These are phyloP conservation scores for Podospora pseudoanserina DNA, from an alignment of 495 filamentous ascomycete genomes.

Conservation along the genomic window DNA sequence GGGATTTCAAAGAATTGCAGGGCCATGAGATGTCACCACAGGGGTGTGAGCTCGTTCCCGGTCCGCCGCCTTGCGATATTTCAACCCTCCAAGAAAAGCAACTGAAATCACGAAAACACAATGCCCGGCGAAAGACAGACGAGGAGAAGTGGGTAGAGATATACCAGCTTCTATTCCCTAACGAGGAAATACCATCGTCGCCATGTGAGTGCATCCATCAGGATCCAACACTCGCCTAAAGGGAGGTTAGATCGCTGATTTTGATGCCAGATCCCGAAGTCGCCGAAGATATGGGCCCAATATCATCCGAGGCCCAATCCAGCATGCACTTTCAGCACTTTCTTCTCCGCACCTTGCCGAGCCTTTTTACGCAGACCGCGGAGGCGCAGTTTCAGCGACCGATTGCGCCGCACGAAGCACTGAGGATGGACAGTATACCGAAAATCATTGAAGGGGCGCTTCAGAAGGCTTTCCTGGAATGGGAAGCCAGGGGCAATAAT, in stretches of 20 bases:
- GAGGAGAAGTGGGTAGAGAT: constrained; percentile 34
- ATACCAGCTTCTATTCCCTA: constrained; percentile 30
- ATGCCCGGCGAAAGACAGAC: constrained; percentile 21
- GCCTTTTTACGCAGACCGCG: constrained; percentile 23
- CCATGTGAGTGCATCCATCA: constrained; percentile 27
- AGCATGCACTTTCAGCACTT: constrained; percentile 28
- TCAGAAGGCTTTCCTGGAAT: constrained; percentile 24
- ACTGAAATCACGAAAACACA: constrained; percentile 29
- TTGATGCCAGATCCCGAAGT: constrained; percentile 27
- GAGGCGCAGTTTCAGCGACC: constrained; percentile 21
- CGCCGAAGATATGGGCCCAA: constrained; percentile 23
- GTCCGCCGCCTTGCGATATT: constrained; percentile 24
- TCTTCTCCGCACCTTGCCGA: constrained; percentile 24
- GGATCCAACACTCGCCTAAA: not conserved
- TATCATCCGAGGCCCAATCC: constrained; percentile 19
- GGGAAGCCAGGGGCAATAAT: constrained; percentile 19
- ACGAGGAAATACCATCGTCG: constrained; percentile 26
- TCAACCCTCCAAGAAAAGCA: constrained; percentile 25
- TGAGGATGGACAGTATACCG: constrained; percentile 24
- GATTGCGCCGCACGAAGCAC: constrained; percentile 14
- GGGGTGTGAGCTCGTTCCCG: constrained; percentile 21
- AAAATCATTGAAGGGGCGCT: constrained; percentile 27
- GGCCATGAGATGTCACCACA: constrained; percentile 24
- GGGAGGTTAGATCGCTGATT: constrained; percentile 18
- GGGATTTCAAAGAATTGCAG: constrained; percentile 18